A percentile compares a stretch with the other conserved stretches of the same genome.
Conservation (phyloP, 257 asterid genomes). For the Paraleonurus japonicus region DNA sequence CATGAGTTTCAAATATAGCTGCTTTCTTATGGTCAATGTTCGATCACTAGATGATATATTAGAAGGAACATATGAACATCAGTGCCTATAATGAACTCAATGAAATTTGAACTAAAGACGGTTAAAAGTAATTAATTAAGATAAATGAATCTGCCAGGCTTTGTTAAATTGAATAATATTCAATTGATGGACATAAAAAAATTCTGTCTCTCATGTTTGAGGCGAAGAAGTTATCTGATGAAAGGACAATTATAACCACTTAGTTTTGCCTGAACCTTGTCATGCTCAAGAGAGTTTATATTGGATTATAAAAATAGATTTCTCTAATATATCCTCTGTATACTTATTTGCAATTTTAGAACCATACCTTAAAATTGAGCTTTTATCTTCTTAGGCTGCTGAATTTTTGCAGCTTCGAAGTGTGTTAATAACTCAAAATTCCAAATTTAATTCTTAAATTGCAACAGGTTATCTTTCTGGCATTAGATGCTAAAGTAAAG, state of each 20-base stretch:
- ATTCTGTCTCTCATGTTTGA: not conserved
- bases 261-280: not conserved
- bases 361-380: not conserved
- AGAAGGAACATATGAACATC: not conserved
- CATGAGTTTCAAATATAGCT: not conserved
- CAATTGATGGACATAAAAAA: not conserved
- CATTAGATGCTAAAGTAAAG: slow-evolving; percentile 68
- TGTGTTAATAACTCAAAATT: slow-evolving; percentile 20
- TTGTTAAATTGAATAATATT: not conserved
- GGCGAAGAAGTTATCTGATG: not conserved
- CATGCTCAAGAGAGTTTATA: not conserved
- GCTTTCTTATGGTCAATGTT: not conserved
- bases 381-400: slow-evolving; percentile 2
- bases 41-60: not conserved
- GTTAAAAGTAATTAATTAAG: not conserved
- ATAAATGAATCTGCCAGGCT: not conserved
- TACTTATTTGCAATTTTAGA: not conserved
- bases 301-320: not conserved
- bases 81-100: not conserved
- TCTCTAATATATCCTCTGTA: not conserved
- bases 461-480: slow-evolving; percentile 78
- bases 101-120: not conserved
- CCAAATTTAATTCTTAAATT: slow-evolving; percentile 30
- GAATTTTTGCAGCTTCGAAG: slow-evolving; percentile 19
- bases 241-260: not conserved